These are phyloP conservation scores for Dendrostoma leiphaemia DNA, from an alignment of 2,329 filamentous ascomycete species.

Conservation along the genomic window DNA sequence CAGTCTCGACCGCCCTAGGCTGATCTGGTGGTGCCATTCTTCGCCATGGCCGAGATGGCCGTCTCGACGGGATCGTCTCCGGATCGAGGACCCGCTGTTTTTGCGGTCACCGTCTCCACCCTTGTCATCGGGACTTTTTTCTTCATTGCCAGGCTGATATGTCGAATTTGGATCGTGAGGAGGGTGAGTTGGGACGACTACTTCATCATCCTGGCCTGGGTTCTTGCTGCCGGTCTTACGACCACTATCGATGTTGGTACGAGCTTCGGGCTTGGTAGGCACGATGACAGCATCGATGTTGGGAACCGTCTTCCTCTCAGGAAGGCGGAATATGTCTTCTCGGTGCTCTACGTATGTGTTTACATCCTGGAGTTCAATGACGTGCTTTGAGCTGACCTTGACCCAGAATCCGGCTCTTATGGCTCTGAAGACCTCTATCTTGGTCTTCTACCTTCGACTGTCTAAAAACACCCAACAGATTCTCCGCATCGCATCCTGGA, in stretches of 20 bases:
- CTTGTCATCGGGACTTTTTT: constrained; percentile 71
- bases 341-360: constrained; percentile 56
- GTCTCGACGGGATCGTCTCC: constrained; percentile 30
- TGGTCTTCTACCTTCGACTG: constrained; percentile 84
- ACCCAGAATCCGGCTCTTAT: constrained; percentile 82
- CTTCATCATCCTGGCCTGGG: constrained; percentile 77
- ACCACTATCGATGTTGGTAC: constrained; percentile 65
- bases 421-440: constrained; percentile 88
- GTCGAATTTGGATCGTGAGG: constrained; percentile 70
- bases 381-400: constrained; percentile 7
- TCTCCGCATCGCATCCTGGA: constrained; percentile 79
- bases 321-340: constrained; percentile 62
- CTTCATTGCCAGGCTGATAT: constrained; percentile 71
- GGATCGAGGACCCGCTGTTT: constrained; percentile 59
- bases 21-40: neutral
- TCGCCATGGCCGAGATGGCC: constrained; percentile 8
- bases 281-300: constrained; percentile 57
- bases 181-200: constrained; percentile 75
- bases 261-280: constrained; percentile 64
- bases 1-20: constrained; percentile 13
- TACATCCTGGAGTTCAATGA: neutral
- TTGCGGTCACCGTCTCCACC: constrained; percentile 68
- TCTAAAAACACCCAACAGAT: constrained; percentile 74
- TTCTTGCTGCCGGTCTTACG: constrained; percentile 65
- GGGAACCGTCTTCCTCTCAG: constrained; percentile 52